These are phyloP conservation scores for Penicillium parvum DNA, from an alignment of 495 filamentous ascomycete genomes.

Conservation along the genomic window DNA sequence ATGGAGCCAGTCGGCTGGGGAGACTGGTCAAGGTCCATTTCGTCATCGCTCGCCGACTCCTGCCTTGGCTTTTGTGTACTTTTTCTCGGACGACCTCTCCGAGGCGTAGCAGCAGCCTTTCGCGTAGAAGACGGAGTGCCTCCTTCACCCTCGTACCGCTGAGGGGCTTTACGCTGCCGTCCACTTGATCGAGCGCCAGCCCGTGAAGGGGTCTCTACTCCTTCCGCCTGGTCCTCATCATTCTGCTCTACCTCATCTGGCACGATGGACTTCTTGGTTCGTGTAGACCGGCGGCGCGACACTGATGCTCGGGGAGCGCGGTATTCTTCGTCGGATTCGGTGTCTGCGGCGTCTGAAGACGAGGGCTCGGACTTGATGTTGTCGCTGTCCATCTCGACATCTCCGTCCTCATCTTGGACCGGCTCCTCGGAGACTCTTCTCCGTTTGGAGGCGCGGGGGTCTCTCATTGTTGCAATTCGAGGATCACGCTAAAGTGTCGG, in stretches of 20 bases:
- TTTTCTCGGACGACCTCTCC: constrained; percentile 20
- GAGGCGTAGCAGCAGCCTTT: constrained; percentile 20
- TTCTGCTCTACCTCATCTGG: constrained; percentile 5
- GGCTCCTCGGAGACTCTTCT: constrained; percentile 34
- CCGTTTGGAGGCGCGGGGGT: constrained; percentile 38
- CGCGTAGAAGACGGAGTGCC: constrained; percentile 23
- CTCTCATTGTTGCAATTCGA: constrained; percentile 29
- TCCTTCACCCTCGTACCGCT: constrained; percentile 32
- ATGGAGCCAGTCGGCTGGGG: constrained; percentile 15
- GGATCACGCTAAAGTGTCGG: no score
- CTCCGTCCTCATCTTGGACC: constrained; percentile 32
- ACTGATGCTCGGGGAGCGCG: constrained; percentile 14
- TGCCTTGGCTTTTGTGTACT: constrained; percentile 20
- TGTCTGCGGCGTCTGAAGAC: constrained; percentile 14
- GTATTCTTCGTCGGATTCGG: constrained; percentile 15
- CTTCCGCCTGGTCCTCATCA: constrained; percentile 6
- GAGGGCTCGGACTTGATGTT: constrained; percentile 17
- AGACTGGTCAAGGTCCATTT: constrained; percentile 20
- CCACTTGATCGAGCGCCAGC: constrained; percentile 35
- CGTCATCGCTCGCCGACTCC: constrained; percentile 13
- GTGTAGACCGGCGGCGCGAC: constrained; percentile 28
- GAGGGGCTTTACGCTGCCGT: constrained; percentile 39
- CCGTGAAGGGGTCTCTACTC: constrained; percentile 21
- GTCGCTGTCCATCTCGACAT: constrained; percentile 28
- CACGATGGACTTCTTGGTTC: constrained; percentile 6